Percentiles rank a stretch among this genome's conserved stretches.
Evolutionary conservation across 148 eudicot genomes (phyloP).

Genomic region (Euryodendron excelsum): DNA sequence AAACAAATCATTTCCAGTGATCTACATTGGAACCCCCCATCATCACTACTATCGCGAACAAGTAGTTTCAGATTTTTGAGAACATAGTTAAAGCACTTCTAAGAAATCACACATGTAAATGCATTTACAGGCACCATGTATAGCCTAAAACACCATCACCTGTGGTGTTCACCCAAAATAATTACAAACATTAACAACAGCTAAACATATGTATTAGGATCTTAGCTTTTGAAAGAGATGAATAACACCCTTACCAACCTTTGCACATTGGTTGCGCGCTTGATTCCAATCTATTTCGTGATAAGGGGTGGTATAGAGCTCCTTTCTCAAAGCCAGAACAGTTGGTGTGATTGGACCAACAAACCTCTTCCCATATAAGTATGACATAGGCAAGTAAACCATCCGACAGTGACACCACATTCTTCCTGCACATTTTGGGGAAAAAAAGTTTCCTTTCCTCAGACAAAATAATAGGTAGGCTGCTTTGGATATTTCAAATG

Average conservation of each 20-base stretch:
- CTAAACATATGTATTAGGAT: neutral
- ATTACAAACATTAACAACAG: neutral
- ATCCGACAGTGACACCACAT: conserved; percentile 99
- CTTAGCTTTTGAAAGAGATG: neutral
- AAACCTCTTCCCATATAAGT: conserved; percentile 92
- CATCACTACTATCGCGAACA: neutral
- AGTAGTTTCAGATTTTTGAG: neutral
- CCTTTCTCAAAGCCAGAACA: conserved; percentile 74
- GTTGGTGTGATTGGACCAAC: conserved; percentile 94
- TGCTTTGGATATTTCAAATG: neutral
- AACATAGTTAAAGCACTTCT: neutral
- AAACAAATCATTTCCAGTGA: neutral
- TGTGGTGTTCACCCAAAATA: neutral
- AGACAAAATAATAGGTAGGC: neutral
- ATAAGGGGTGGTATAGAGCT: conserved; percentile 72
- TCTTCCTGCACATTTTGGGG: conserved; percentile 60
- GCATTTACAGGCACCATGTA: neutral
- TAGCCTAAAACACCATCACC: neutral
- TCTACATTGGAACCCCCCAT: neutral
- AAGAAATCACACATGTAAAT: neutral
- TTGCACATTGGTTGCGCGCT: conserved; percentile 93
- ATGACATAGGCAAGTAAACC: conserved; percentile 99
- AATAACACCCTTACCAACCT: conserved; percentile 45
- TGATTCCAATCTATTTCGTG: conserved; percentile 87
- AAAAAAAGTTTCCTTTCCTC: neutral